Evolutionary conservation across 768 basidiomycete species (phyloP).

Genomic region (Suillus plorans): DNA sequence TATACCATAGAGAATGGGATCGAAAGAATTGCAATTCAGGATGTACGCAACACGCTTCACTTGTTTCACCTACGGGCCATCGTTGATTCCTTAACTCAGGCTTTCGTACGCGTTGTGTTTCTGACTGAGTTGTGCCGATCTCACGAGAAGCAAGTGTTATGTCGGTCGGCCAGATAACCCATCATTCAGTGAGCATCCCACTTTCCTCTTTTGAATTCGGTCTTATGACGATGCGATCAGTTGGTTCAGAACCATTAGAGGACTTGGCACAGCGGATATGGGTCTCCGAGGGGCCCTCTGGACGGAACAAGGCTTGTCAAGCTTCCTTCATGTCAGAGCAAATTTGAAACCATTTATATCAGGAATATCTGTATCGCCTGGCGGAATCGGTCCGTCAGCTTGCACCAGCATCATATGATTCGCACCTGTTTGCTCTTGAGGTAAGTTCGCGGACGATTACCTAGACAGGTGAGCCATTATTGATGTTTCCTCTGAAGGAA

Average conservation of each 20-base stretch:
- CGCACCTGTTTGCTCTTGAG: conserved; percentile 77
- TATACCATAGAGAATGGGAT: conserved; percentile 52
- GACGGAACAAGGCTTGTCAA: conserved; percentile 71
- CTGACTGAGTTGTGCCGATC: background rate
- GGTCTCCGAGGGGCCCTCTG: conserved; percentile 80
- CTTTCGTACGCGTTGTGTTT: conserved; percentile 43
- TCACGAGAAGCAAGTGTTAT: conserved; percentile 57
- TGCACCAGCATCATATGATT: conserved; percentile 71
- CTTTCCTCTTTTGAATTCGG: background rate
- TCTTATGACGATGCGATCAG: conserved; percentile 36
- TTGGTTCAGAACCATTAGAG: conserved; percentile 81
- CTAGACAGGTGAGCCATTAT: background rate
- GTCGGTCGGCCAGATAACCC: conserved; percentile 87
- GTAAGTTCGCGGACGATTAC: conserved; percentile 33
- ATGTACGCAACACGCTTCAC: conserved; percentile 37
- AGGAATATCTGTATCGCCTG: conserved; percentile 89
- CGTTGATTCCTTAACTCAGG: conserved; percentile 34
- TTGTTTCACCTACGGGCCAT: background rate
- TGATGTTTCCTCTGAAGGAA: background rate
- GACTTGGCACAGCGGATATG: conserved; percentile 68
- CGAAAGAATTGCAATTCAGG: conserved; percentile 56
- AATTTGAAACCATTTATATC: background rate
- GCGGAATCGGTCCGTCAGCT: conserved; percentile 71
- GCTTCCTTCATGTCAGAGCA: background rate
- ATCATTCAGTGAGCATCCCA: conserved; percentile 66